Evolutionary conservation across 768 basidiomycete genomes (phyloP).

Genomic region (Pleurotus sapidus): DNA sequence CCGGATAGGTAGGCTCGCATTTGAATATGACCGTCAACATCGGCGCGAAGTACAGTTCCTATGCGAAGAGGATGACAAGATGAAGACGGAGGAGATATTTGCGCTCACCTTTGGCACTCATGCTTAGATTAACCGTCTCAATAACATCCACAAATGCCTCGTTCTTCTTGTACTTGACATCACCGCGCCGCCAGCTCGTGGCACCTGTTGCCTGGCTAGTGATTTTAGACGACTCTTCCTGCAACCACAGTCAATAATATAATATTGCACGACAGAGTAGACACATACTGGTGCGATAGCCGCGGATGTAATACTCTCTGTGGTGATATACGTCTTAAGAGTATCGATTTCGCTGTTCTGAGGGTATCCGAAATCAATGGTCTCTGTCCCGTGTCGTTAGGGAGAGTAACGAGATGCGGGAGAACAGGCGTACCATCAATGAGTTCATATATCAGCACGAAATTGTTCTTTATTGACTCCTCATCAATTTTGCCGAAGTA

Average conservation of each 20-base stretch:
- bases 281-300: conserved; percentile 74
- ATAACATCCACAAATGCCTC: conserved; percentile 99
- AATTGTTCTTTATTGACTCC: conserved; percentile 98
- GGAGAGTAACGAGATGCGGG: neutral
- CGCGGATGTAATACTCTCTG: conserved; percentile 89
- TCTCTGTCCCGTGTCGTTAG: conserved; percentile 47
- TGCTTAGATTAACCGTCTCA: conserved; percentile 92
- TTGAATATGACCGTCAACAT: conserved; percentile 96
- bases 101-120: conserved; percentile 89
- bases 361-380: conserved; percentile 98
- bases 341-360: conserved; percentile 99
- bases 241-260: conserved; percentile 5
- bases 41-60: conserved; percentile 92
- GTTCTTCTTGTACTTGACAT: conserved; percentile 99
- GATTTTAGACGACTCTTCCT: conserved; percentile 98
- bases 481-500: conserved; percentile 99
- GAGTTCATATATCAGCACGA: conserved; percentile 96
- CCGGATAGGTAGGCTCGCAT: conserved; percentile 98
- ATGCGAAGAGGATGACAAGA: conserved; percentile 3
- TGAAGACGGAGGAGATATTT: neutral
- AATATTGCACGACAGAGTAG: neutral
- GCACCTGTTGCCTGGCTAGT: conserved; percentile 96
- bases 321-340: conserved; percentile 96
- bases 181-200: conserved; percentile 91
- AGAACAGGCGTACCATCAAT: conserved; percentile 75